Percentiles rank a stretch among this genome's conserved stretches.
Evolutionary conservation across 2,329 filamentous ascomycete genomes (phyloP).

Genomic region (Ophiostoma australiae): DNA sequence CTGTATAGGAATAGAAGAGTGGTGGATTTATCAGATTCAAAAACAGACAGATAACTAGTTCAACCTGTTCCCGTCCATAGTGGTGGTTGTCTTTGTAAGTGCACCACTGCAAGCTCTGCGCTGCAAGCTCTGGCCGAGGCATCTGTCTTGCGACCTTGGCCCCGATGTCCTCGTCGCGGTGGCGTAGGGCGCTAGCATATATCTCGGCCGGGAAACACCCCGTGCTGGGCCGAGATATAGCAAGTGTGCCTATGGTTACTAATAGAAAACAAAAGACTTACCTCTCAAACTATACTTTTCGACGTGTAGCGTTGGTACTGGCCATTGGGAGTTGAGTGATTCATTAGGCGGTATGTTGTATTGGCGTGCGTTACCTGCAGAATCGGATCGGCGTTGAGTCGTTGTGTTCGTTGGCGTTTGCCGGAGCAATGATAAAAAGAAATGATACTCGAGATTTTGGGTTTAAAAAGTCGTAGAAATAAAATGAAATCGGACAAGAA

Average conservation of each 20-base stretch:
- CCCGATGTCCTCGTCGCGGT: neutral
- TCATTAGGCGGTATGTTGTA: neutral
- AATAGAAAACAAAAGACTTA: neutral
- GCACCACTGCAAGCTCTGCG: neutral
- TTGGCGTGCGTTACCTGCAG: neutral
- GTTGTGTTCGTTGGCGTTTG: neutral
- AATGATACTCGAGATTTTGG: neutral
- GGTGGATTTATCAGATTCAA: neutral
- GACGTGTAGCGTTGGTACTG: neutral
- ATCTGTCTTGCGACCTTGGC: neutral
- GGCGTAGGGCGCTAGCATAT: neutral
- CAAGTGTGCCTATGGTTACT: constrained; percentile 10
- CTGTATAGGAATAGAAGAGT: neutral
- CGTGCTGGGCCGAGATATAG: neutral
- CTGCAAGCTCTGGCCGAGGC: neutral
- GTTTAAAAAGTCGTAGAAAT: neutral
- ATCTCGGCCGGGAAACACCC: neutral
- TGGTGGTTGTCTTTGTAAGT: neutral
- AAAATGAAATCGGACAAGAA: neutral
- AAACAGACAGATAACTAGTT: neutral
- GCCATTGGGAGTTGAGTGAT: neutral
- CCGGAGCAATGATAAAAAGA: neutral
- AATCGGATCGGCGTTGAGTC: neutral
- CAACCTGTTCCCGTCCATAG: neutral
- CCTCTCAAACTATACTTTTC: neutral